These are phyloP conservation scores for Penicillium diatomitis DNA, from an alignment of 495 filamentous ascomycete genomes.

Conservation along the genomic window DNA sequence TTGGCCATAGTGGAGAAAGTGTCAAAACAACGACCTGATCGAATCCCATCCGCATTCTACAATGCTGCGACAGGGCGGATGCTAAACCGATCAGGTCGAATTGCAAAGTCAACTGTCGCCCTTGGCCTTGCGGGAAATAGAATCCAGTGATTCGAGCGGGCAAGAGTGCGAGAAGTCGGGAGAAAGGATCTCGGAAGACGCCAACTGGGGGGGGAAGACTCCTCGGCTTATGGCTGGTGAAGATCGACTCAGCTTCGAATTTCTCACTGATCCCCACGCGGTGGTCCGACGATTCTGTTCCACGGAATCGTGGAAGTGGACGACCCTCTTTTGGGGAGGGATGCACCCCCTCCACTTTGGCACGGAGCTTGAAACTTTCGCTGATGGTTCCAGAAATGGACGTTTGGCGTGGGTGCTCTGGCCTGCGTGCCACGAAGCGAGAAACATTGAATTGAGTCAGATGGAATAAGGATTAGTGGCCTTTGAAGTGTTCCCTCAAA, in stretches of 20 bases:
- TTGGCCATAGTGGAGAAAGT: conserved; percentile 7
- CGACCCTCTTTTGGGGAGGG: neutral
- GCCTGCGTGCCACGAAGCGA: too few species aligned
- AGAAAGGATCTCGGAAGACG: neutral
- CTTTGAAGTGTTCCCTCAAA: too few species aligned
- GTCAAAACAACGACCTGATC: neutral
- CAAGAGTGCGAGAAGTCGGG: neutral
- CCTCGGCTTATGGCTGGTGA: neutral
- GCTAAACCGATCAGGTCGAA: neutral
- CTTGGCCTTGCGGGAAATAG: too few species aligned
- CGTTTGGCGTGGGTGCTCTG: too few species aligned
- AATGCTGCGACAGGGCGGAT: neutral
- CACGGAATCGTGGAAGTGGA: neutral
- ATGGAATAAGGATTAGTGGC: too few species aligned
- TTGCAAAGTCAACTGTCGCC: neutral
- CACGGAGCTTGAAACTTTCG: neutral
- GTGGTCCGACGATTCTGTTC: conserved; percentile 5
- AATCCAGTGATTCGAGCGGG: too few species aligned
- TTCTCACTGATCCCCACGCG: conserved; percentile 8
- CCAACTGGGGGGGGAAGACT: neutral
- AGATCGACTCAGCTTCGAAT: conserved; percentile 10
- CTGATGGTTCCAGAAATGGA: too few species aligned
- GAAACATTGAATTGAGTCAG: too few species aligned
- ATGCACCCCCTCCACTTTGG: conserved; percentile 5
- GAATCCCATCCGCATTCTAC: conserved; percentile 5